These are phyloP conservation scores for Fusarium torreyae DNA, from an alignment of 2,329 filamentous ascomycete species.

Conservation along the genomic window DNA sequence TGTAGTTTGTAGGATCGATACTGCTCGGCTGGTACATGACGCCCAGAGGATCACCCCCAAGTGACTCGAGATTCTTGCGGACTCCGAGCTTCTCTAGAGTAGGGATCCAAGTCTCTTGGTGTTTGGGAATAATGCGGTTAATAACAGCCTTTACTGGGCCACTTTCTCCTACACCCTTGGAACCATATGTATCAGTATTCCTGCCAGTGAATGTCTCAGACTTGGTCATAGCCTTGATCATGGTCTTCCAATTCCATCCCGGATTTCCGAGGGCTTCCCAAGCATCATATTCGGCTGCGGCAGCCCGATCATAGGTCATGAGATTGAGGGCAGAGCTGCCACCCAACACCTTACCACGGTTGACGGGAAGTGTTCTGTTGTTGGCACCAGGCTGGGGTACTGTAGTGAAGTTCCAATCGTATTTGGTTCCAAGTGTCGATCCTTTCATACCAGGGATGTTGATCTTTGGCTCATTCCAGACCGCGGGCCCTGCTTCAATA, in stretches of 20 bases:
- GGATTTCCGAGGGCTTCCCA: constrained; percentile 58
- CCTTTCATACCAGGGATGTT: constrained; percentile 28
- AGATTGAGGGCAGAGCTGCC: constrained; percentile 53
- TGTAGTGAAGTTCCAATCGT: constrained; percentile 50
- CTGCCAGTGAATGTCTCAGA: constrained; percentile 43
- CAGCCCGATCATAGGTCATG: constrained; percentile 51
- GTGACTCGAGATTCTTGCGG: constrained; percentile 57
- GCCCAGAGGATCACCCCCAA: constrained; percentile 63
- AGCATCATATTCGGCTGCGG: constrained; percentile 50
- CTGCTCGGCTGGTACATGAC: constrained; percentile 65
- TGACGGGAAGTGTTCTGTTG: constrained; percentile 40
- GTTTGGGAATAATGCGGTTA: constrained; percentile 60
- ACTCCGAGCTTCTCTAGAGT: constrained; percentile 60
- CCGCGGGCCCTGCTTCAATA: constrained; percentile 21
- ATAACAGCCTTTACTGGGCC: constrained; percentile 48
- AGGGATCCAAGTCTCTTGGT: constrained; percentile 61
- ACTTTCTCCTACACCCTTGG: constrained; percentile 34
- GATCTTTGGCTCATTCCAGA: constrained; percentile 23
- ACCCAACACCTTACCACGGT: constrained; percentile 49
- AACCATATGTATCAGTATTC: constrained; percentile 43
- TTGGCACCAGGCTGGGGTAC: constrained; percentile 47
- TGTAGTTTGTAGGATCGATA: constrained; percentile 61
- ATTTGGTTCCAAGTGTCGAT: constrained; percentile 46
- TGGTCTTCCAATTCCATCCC: constrained; percentile 55
- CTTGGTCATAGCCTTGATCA: constrained; percentile 34